These are phyloP conservation scores for Aspergillus neoniger DNA, from an alignment of 2,329 filamentous ascomycete species.

Conservation along the genomic window DNA sequence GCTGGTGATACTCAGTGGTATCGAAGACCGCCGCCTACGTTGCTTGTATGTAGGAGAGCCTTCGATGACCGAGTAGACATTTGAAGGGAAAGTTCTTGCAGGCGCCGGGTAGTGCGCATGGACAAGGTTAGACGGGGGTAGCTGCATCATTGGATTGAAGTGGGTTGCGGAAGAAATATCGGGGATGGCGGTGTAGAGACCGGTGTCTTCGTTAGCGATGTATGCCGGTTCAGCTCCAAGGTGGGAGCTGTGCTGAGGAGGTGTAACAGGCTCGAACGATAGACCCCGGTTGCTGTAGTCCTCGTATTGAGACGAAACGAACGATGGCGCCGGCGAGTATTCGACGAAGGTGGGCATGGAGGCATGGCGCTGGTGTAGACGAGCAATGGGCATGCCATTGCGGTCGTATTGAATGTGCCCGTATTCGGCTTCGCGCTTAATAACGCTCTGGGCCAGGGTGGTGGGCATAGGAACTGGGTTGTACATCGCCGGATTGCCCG, in stretches of 20 bases:
- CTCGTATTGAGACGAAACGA: constrained; percentile 97
- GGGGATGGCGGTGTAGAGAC: constrained; percentile 90
- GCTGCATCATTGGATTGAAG: constrained; percentile 86
- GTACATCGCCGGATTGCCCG: constrained; percentile 70
- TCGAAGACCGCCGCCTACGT: constrained; percentile 86
- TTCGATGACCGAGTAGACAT: constrained; percentile 94
- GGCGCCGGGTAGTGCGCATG: constrained; percentile 77
- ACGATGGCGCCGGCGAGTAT: constrained; percentile 96
- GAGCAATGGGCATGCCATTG: constrained; percentile 80
- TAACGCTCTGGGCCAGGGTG: constrained; percentile 67
- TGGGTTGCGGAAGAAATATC: constrained; percentile 75
- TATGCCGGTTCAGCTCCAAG: constrained; percentile 89
- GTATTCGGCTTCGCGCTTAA: constrained; percentile 89
- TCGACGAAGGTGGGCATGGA: constrained; percentile 99
- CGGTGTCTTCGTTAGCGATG: constrained; percentile 97
- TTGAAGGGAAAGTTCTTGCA: constrained; percentile 66
- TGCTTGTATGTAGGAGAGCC: constrained; percentile 99
- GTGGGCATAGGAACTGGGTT: constrained; percentile 69
- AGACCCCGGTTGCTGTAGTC: constrained; percentile 96
- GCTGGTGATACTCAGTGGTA: constrained; percentile 76
- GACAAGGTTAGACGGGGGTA: constrained; percentile 81
- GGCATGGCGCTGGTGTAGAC: constrained; percentile 86
- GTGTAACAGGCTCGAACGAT: constrained; percentile 95
- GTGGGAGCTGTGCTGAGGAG: constrained; percentile 82
- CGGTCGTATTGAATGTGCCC: constrained; percentile 84